phyloP scores from a whole-genome alignment of 768 basidiomycete species.

The Cyathus striatus region DNA sequence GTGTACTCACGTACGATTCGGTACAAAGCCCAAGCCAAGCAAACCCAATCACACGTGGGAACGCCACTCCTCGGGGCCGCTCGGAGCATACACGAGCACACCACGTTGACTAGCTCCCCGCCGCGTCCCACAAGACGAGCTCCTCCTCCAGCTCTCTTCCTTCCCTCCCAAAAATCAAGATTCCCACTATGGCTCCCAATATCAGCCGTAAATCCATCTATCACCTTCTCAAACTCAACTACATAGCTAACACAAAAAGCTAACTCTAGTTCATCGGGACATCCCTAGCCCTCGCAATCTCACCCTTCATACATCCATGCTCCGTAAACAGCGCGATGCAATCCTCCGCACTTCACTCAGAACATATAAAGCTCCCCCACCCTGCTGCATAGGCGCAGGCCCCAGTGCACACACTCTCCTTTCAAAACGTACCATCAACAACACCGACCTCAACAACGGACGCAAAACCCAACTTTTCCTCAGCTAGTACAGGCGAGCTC shows the following conservation, averaged over 20 bases:
- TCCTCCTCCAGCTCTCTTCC: not conserved
- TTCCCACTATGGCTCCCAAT: conserved; percentile 23
- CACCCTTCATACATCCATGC: conserved; percentile 24
- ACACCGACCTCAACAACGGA: conserved; percentile 9
- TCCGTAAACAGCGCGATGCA: conserved; percentile 24
- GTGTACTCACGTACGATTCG: too few species aligned
- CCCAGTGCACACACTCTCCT: conserved; percentile 6
- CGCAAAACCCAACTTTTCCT: conserved; percentile 16
- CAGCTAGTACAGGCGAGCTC: conserved; percentile 23
- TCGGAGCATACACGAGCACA: not conserved
- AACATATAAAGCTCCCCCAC: conserved; percentile 21
- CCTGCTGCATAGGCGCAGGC: conserved; percentile 13
- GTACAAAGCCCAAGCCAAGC: not conserved
- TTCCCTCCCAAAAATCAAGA: not conserved
- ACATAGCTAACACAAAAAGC: not conserved
- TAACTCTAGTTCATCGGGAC: conserved; percentile 22
- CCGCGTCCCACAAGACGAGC: not conserved
- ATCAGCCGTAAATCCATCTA: conserved; percentile 14
- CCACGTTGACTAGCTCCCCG: not conserved
- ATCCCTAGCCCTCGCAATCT: conserved; percentile 25
- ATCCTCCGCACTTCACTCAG: conserved; percentile 19
- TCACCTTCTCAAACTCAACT: not conserved
- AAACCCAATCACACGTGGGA: not conserved
- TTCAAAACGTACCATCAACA: conserved; percentile 5
- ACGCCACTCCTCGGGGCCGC: too few species aligned